These are phyloP conservation scores for Podochytrium sp. DNA, from an alignment of 192 early-diverging fungal genomes.

Conservation along the genomic window DNA sequence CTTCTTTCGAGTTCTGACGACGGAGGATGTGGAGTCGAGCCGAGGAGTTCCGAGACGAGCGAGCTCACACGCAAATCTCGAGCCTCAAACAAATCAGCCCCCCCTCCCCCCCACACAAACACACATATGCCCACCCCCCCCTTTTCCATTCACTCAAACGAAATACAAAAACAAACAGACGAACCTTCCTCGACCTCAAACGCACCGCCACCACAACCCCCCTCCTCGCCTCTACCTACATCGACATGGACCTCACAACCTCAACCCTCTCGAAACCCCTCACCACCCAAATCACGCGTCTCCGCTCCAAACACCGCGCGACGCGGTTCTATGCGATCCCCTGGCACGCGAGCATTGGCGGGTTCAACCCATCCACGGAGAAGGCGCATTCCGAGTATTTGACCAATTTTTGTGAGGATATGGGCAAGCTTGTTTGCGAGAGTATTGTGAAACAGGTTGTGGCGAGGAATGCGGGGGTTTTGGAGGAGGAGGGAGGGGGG, in stretches of 20 bases:
- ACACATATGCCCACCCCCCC: no score
- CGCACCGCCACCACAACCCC: constrained; percentile 18
- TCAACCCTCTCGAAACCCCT: constrained; percentile 13
- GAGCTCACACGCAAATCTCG: no score
- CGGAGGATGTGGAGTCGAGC: neutral
- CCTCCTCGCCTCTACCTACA: neutral
- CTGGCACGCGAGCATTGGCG: constrained; percentile 20
- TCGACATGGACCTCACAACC: constrained; percentile 23
- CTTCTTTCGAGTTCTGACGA: neutral
- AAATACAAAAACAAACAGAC: constrained; percentile 8
- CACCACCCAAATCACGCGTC: constrained; percentile 15
- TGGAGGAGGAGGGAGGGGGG: neutral
- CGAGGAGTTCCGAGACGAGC: no score
- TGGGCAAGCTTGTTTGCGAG: constrained; percentile 24
- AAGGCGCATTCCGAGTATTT: constrained; percentile 24
- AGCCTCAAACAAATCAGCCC: no score
- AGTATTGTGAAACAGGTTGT: constrained; percentile 30
- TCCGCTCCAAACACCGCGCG: constrained; percentile 21
- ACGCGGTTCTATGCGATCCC: constrained; percentile 37
- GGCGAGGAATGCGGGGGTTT: neutral
- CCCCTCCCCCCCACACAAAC: no score
- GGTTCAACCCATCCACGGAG: constrained; percentile 21
- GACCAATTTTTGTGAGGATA: constrained; percentile 27
- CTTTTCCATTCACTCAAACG: no score
- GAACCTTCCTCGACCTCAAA: constrained; percentile 34